These are phyloP conservation scores for Tirmania nivea DNA, from an alignment of 495 filamentous ascomycete genomes.

Conservation along the genomic window DNA sequence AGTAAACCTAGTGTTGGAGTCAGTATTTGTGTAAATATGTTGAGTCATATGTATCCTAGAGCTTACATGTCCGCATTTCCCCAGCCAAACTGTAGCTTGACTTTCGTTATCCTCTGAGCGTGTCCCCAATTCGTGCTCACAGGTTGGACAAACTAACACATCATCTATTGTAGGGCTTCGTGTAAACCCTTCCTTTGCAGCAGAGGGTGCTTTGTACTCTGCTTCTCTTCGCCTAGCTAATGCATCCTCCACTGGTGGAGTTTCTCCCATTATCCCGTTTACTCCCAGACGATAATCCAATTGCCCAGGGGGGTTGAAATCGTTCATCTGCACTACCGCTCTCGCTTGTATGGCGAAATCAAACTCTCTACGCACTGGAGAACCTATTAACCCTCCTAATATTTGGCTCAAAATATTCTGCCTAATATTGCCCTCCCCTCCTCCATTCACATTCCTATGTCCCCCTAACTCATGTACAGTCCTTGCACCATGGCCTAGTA, in stretches of 20 bases:
- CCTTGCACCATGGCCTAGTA: conserved; percentile 13
- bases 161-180: conserved; percentile 40
- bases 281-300: conserved; percentile 19
- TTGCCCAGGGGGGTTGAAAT: conserved; percentile 12
- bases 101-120: conserved; percentile 28
- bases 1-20: conserved; percentile 10
- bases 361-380: conserved; percentile 5
- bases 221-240: conserved; percentile 15
- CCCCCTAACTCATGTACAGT: conserved; percentile 7
- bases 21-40: not conserved
- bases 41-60: not conserved
- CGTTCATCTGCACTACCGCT: not conserved
- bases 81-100: conserved; percentile 50
- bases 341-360: conserved; percentile 1
- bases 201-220: conserved; percentile 36
- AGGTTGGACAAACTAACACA: conserved; percentile 48
- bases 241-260: conserved; percentile 11
- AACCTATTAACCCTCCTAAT: conserved; percentile 1
- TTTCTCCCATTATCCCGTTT: conserved; percentile 15
- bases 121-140: conserved; percentile 40
- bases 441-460: conserved; percentile 1
- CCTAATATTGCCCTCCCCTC: not conserved
- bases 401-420: conserved; percentile 2
- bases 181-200: conserved; percentile 40
- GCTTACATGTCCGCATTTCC: conserved; percentile 58